A percentile compares a stretch with the other conserved stretches of the same genome.
These are phyloP conservation scores for Trichoderma sp. DNA, from an alignment of 2,329 filamentous ascomycete species.

Conservation along the genomic window DNA sequence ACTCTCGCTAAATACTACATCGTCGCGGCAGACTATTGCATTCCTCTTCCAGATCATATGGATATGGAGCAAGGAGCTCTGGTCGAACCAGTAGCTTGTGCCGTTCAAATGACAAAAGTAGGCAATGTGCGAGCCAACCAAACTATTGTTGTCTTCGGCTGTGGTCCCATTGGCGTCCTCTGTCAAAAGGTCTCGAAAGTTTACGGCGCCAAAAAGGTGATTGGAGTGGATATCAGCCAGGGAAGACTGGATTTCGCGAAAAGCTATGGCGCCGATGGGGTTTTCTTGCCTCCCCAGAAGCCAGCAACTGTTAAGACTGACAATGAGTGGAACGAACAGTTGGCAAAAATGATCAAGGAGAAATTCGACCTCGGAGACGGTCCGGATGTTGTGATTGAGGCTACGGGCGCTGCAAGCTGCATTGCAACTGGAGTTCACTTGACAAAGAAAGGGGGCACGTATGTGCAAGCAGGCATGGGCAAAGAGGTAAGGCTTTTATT, in stretches of 20 bases:
- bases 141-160: slow-evolving; percentile 47
- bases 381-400: neutral
- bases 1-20: neutral
- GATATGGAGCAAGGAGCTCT: neutral
- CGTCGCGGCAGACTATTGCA: neutral
- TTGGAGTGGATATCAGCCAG: slow-evolving; percentile 44
- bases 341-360: neutral
- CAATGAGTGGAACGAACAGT: neutral
- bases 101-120: slow-evolving; percentile 27
- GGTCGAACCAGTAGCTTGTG: neutral
- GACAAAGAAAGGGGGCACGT: neutral
- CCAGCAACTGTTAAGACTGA: slow-evolving; percentile 35
- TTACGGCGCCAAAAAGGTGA: slow-evolving; percentile 34
- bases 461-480: neutral
- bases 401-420: neutral
- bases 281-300: slow-evolving; percentile 33
- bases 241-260: slow-evolving; percentile 40
- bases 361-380: neutral
- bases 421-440: neutral
- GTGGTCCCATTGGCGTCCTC: slow-evolving; percentile 47
- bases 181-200: slow-evolving; percentile 41
- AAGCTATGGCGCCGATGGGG: slow-evolving; percentile 42
- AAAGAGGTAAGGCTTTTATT: neutral
- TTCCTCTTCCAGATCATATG: neutral
- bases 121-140: slow-evolving; percentile 41